A percentile compares a stretch with the other conserved stretches of the same genome.
Evolutionary conservation across 169 alveolate species (phyloP).

Genomic region (Besnoitia besnoiti): DNA sequence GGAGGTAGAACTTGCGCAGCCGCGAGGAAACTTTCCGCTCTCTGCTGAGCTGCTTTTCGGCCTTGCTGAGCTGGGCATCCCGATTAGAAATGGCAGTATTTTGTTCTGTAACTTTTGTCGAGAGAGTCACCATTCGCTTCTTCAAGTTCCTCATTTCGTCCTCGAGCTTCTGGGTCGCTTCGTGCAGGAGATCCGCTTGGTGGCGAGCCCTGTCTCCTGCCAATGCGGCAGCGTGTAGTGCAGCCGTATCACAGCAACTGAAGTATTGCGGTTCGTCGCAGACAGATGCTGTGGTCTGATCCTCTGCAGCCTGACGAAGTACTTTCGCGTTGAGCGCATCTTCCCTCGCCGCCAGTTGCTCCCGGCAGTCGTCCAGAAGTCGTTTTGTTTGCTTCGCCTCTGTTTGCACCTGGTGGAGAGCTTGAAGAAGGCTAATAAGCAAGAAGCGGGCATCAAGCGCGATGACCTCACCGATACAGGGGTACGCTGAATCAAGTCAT

Average conservation of each 20-base stretch:
- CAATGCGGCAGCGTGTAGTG: not conserved
- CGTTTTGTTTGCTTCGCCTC: not conserved
- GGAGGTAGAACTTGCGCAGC: not conserved
- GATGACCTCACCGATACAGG: no score
- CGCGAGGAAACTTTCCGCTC: slow-evolving; percentile 12
- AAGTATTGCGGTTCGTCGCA: not conserved
- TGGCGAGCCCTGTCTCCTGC: not conserved
- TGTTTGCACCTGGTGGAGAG: not conserved
- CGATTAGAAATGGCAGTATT: not conserved
- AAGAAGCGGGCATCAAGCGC: not conserved
- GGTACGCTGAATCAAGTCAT: no score
- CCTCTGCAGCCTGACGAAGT: not conserved
- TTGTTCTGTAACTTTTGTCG: not conserved
- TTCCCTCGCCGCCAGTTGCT: slow-evolving; percentile 17
- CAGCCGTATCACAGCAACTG: not conserved
- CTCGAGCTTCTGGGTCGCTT: slow-evolving; percentile 10
- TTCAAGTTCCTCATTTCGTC: not conserved
- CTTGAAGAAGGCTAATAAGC: not conserved
- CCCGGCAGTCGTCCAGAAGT: not conserved
- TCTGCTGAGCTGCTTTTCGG: not conserved
- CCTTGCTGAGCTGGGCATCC: not conserved
- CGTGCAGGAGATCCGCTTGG: not conserved
- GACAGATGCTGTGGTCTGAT: not conserved
- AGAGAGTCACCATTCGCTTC: not conserved
- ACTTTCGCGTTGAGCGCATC: slow-evolving; percentile 22